Conservation (phyloP, 768 basidiomycete genomes). For the Xerocomus potaroensis region DNA sequence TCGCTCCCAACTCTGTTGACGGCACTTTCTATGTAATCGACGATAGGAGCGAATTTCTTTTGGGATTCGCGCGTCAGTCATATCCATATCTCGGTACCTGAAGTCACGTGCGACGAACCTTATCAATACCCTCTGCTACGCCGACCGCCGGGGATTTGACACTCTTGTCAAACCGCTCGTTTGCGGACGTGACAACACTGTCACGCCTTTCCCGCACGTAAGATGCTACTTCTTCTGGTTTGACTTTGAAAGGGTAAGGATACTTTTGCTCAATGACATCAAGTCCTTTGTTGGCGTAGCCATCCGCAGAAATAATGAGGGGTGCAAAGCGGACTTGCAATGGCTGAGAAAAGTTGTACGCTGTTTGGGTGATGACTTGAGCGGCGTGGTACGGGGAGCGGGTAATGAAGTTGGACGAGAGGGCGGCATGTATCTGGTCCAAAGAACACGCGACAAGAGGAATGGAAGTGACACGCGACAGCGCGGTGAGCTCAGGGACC, state of each 20-base stretch:
- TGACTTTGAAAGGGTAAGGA: conserved; percentile 71
- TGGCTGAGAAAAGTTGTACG: conserved; percentile 61
- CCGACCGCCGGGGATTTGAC: conserved; percentile 60
- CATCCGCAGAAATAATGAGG: conserved; percentile 58
- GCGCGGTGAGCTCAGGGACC: conserved; percentile 53
- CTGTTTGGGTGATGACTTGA: conserved; percentile 53
- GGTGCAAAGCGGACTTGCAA: conserved; percentile 63
- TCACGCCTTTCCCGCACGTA: conserved; percentile 57
- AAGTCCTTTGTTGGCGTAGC: conserved; percentile 67
- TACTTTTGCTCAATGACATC: conserved; percentile 70
- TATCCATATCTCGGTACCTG: conserved; percentile 8
- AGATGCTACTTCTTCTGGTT: conserved; percentile 64
- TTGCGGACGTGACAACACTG: conserved; percentile 48
- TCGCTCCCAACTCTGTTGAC: conserved; percentile 47
- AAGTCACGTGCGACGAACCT: conserved; percentile 43
- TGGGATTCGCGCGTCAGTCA: conserved; percentile 8
- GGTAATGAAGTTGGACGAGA: conserved; percentile 58
- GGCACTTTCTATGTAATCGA: conserved; percentile 64
- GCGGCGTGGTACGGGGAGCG: conserved; percentile 63
- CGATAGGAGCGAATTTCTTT: conserved; percentile 68
- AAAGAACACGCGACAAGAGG: conserved; percentile 67
- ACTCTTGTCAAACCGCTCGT: conserved; percentile 61
- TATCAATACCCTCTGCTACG: conserved; percentile 66
- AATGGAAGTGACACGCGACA: conserved; percentile 66
- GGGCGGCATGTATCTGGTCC: conserved; percentile 52